These are phyloP conservation scores for Lactifluus echinatus DNA, from an alignment of 768 basidiomycete species.

Conservation along the genomic window DNA sequence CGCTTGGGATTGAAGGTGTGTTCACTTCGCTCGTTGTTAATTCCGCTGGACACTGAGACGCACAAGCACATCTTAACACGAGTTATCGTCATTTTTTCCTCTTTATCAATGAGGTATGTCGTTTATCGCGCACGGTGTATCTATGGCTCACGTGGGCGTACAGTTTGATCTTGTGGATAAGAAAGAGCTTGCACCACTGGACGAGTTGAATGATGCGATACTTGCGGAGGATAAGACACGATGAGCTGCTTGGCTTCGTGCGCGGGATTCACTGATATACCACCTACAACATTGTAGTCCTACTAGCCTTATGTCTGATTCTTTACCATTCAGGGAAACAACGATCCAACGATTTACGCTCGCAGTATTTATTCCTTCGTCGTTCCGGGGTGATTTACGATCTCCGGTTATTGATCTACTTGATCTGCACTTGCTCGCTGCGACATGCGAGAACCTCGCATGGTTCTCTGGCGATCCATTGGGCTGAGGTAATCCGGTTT, in stretches of 20 bases:
- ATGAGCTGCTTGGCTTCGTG: conserved; percentile 11
- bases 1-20: conserved; percentile 93
- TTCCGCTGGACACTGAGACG: background rate
- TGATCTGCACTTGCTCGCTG: background rate
- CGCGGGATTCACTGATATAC: background rate
- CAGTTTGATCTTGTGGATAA: conserved; percentile 93
- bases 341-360: background rate
- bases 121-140: background rate
- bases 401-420: background rate
- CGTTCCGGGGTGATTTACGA: too few relatives aligned
- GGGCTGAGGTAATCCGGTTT: background rate
- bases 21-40: background rate
- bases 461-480: too few relatives aligned
- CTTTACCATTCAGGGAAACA: background rate
- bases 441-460: too few relatives aligned
- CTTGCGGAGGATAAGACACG: conserved; percentile 44
- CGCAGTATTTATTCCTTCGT: too few relatives aligned
- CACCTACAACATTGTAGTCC: background rate
- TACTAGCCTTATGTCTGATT: background rate
- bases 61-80: conserved; percentile 89
- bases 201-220: conserved; percentile 92
- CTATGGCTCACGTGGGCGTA: conserved; percentile 2
- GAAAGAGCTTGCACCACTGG: conserved; percentile 90
- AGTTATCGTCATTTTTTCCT: conserved; percentile 98
- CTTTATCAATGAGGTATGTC: conserved; percentile 84